Evolutionary conservation across 2,329 filamentous ascomycete species (phyloP).

Genomic region (Periconia sp.): DNA sequence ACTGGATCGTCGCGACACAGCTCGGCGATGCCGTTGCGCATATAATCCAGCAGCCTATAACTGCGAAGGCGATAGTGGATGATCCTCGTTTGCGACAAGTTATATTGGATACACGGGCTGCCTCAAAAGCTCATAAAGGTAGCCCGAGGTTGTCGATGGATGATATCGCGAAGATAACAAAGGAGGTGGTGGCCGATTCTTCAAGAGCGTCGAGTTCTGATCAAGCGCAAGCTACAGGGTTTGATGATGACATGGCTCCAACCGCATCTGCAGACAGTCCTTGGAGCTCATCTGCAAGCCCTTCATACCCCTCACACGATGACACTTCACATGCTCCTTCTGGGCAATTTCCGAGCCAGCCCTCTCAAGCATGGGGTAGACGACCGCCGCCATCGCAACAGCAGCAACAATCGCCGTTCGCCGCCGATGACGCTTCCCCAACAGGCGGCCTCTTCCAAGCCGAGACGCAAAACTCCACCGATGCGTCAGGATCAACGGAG

Average conservation of each 20-base stretch:
- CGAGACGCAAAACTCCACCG: constrained; percentile 23
- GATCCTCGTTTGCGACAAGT: constrained; percentile 47
- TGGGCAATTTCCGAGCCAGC: constrained; percentile 2
- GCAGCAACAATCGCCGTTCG: neutral
- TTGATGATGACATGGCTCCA: constrained; percentile 46
- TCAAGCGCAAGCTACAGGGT: constrained; percentile 1
- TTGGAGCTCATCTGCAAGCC: constrained; percentile 20
- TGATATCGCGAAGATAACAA: too few relatives aligned
- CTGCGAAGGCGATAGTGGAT: constrained; percentile 35
- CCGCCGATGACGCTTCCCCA: constrained; percentile 43
- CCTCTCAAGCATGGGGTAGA: constrained; percentile 14
- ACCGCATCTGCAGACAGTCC: constrained; percentile 37
- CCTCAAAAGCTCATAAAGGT: constrained; percentile 3
- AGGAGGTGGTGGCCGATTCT: too few relatives aligned
- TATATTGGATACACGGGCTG: constrained; percentile 35
- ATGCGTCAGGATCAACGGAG: constrained; percentile 12
- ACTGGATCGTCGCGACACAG: constrained; percentile 26
- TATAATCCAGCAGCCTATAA: constrained; percentile 34
- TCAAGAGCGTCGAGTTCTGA: too few relatives aligned
- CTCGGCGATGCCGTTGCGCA: constrained; percentile 39
- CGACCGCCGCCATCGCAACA: constrained; percentile 10
- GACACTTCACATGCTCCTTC: constrained; percentile 4
- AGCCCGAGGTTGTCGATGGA: too few relatives aligned
- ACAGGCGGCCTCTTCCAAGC: constrained; percentile 40
- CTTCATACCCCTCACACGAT: constrained; percentile 33